These are phyloP conservation scores for Mycena crocata DNA, from an alignment of 768 basidiomycete genomes.

Conservation along the genomic window DNA sequence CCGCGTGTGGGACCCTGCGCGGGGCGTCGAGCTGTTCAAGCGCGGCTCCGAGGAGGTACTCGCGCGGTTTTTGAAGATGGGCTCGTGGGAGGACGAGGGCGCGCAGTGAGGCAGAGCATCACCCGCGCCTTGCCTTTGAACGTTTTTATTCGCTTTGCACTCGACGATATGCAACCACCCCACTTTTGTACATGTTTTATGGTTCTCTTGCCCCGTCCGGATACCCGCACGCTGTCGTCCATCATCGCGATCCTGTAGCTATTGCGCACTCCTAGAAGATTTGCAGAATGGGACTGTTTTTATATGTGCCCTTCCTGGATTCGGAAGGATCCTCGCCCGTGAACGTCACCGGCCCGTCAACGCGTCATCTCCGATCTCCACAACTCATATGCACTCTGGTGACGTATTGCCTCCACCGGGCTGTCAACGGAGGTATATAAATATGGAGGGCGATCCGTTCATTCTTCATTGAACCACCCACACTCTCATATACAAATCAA, in stretches of 20 bases:
- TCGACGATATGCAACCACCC: neutral
- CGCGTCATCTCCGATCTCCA: too few relatives aligned
- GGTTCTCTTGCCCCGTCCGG: neutral
- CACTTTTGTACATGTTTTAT: constrained; percentile 24
- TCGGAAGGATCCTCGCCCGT: too few relatives aligned
- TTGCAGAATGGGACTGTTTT: constrained; percentile 9
- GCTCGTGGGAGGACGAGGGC: constrained; percentile 72
- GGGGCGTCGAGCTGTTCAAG: constrained; percentile 89
- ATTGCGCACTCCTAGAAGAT: constrained; percentile 20
- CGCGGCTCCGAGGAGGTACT: constrained; percentile 89
- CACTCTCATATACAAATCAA: constrained; percentile 2
- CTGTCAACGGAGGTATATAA: constrained; percentile 10
- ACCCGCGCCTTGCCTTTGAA: neutral
- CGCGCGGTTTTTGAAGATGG: constrained; percentile 83
- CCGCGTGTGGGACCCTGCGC: constrained; percentile 88
- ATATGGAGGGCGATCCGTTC: neutral
- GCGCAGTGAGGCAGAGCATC: constrained; percentile 6
- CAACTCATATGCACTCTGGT: too few relatives aligned
- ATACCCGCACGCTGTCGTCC: constrained; percentile 15
- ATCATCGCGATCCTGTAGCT: constrained; percentile 22
- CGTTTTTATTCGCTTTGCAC: constrained; percentile 15
- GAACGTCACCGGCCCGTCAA: too few relatives aligned
- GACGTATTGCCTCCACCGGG: neutral
- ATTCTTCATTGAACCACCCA: constrained; percentile 11
- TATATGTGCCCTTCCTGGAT: neutral